Conservation (phyloP, 2,329 filamentous ascomycete genomes). For the Verticillium tricorpus region DNA sequence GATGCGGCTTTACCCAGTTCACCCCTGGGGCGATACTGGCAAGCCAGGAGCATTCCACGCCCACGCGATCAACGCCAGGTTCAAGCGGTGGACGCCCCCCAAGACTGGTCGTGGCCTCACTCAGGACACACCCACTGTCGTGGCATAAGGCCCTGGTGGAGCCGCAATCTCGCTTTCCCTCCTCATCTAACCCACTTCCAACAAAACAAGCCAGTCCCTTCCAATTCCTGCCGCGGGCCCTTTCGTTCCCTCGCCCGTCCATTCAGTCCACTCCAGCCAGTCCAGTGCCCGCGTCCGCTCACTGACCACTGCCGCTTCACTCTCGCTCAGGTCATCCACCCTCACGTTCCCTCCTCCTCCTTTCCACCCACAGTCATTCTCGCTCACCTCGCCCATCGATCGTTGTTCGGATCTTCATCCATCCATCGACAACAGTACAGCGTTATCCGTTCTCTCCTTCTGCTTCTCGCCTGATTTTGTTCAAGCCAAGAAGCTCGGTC, state of each 20-base stretch:
- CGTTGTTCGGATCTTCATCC: not conserved
- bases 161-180: constrained; percentile 14
- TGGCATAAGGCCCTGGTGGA: constrained; percentile 6
- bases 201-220: constrained; percentile 34
- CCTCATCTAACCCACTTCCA: constrained; percentile 28
- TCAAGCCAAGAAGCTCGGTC: not conserved
- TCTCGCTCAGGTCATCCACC: constrained; percentile 8
- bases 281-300: not conserved
- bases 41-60: not conserved
- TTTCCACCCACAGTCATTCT: constrained; percentile 8
- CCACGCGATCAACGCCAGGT: not conserved
- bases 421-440: not conserved
- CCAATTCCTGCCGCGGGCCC: constrained; percentile 20
- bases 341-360: constrained; percentile 10
- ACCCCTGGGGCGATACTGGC: not conserved
- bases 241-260: constrained; percentile 34
- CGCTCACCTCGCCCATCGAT: constrained; percentile 7
- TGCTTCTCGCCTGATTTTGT: not conserved
- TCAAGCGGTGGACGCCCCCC: not conserved
- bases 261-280: constrained; percentile 13
- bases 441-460: not conserved
- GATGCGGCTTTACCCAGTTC: not conserved
- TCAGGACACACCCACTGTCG: not conserved
- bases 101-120: not conserved
- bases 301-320: constrained; percentile 9